phyloP scores from a whole-genome alignment of 768 basidiomycete species.

The Boletus vermiculosoides region DNA sequence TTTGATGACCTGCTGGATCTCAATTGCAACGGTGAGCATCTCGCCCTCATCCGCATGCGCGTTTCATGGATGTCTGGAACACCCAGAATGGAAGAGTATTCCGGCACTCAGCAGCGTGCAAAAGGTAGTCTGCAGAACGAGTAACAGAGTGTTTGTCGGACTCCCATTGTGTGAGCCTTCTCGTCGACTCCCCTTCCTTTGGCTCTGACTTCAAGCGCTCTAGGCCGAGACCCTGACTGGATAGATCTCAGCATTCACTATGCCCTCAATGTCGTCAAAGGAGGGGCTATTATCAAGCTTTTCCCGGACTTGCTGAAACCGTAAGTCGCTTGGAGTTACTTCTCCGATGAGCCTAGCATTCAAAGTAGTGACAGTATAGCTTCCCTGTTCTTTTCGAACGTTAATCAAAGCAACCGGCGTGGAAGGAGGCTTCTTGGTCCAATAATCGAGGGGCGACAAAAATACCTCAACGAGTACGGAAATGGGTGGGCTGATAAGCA shows the following conservation, averaged over 20 bases:
- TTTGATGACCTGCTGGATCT: slow-evolving; percentile 38
- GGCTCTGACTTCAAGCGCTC: slow-evolving; percentile 3
- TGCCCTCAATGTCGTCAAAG: slow-evolving; percentile 26
- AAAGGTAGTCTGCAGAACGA: slow-evolving; percentile 30
- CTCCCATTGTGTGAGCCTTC: slow-evolving; percentile 40
- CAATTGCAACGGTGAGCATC: slow-evolving; percentile 10
- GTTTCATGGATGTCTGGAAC: too few species aligned
- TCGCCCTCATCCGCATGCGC: not conserved
- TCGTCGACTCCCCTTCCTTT: not conserved
- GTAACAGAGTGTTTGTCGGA: slow-evolving; percentile 50
- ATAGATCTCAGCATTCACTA: slow-evolving; percentile 30
- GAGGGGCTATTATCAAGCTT: slow-evolving; percentile 16
- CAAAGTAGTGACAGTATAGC: not conserved
- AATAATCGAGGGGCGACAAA: not conserved
- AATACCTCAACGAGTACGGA: too few species aligned
- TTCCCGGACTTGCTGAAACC: slow-evolving; percentile 27
- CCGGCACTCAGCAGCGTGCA: slow-evolving; percentile 16
- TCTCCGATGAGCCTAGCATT: not conserved
- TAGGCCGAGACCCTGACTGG: slow-evolving; percentile 43
- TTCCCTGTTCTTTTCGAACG: slow-evolving; percentile 7
- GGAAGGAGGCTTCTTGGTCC: slow-evolving; percentile 25
- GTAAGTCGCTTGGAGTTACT: not conserved
- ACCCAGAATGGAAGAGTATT: slow-evolving; percentile 41
- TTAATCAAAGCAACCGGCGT: slow-evolving; percentile 1
- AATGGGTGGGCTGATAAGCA: too few species aligned